Percentiles rank a stretch among this genome's conserved stretches.
phyloP scores from a whole-genome alignment of 345 rosid genomes.

The Draba incana region DNA sequence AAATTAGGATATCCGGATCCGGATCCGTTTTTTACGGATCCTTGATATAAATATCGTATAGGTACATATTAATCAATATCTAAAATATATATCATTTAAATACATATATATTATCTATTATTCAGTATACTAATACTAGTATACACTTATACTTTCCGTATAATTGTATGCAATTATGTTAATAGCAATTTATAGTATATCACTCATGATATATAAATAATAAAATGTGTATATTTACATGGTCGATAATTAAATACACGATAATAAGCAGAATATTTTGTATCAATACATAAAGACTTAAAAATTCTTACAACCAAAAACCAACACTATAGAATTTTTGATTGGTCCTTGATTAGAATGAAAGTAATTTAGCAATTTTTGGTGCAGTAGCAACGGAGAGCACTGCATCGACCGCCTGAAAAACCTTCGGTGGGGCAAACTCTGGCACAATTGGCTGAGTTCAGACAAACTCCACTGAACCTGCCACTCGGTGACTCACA shows the following conservation, averaged over 20 bases:
- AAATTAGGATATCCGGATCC: too few species aligned
- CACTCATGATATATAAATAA: background rate
- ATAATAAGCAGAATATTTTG: background rate
- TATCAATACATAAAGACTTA: conserved; percentile 3
- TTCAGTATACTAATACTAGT: too few species aligned
- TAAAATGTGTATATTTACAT: background rate
- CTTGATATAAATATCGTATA: too few species aligned
- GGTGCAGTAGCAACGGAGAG: conserved; percentile 35
- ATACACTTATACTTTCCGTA: background rate
- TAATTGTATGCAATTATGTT: background rate
- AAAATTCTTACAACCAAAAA: background rate
- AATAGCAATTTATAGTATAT: background rate
- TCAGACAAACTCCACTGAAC: conserved; percentile 36
- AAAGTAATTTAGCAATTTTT: conserved; percentile 23
- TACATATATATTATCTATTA: too few species aligned
- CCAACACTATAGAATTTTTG: background rate
- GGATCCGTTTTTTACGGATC: too few species aligned
- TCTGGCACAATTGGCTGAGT: conserved; percentile 25
- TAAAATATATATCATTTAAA: too few species aligned
- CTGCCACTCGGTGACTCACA: conserved; percentile 27
- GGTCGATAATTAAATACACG: background rate
- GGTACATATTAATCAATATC: too few species aligned
- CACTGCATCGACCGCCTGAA: conserved; percentile 31
- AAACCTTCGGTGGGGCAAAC: conserved; percentile 27
- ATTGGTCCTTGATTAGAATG: too few species aligned